phyloP scores from a whole-genome alignment of 2,329 filamentous ascomycete species.

The Cordyceps cateniannulata region DNA sequence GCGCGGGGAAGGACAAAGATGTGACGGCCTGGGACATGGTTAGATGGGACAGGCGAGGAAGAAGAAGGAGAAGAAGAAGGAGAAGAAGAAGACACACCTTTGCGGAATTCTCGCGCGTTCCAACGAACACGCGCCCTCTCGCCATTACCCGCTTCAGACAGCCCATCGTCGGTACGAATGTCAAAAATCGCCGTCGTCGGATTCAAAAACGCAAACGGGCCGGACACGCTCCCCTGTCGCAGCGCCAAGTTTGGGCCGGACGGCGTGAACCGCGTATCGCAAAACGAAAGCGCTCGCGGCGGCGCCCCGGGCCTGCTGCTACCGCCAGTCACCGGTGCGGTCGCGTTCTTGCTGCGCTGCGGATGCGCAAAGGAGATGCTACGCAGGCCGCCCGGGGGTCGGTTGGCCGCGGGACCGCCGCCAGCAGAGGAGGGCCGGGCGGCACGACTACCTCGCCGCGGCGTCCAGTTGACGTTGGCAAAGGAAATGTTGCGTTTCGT shows the following conservation, averaged over 20 bases:
- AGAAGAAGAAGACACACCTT: constrained; percentile 5
- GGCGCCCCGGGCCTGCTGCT: background rate
- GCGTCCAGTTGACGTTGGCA: constrained; percentile 1
- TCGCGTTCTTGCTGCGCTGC: background rate
- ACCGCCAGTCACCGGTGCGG: background rate
- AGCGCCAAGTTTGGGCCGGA: constrained; percentile 14
- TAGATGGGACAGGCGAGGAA: background rate
- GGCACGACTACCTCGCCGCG: too few species aligned
- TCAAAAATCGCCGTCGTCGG: constrained; percentile 16
- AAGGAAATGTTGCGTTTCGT: constrained; percentile 10
- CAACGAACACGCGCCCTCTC: constrained; percentile 14
- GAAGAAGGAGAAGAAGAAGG: background rate
- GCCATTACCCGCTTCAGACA: background rate
- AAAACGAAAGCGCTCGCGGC: constrained; percentile 11
- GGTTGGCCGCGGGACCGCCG: background rate
- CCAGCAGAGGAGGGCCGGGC: too few species aligned
- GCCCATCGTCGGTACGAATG: constrained; percentile 8
- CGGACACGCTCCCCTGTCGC: constrained; percentile 14
- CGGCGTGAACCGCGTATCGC: constrained; percentile 12
- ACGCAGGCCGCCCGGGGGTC: background rate
- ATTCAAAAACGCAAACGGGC: constrained; percentile 15
- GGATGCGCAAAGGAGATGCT: constrained; percentile 12
- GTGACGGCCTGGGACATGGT: constrained; percentile 10
- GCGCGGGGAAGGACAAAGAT: constrained; percentile 14
- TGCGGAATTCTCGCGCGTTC: constrained; percentile 16